Base-by-base conservation (phyloP, 2,329 filamentous ascomycete species). In the Xylaria sp. region DNA sequence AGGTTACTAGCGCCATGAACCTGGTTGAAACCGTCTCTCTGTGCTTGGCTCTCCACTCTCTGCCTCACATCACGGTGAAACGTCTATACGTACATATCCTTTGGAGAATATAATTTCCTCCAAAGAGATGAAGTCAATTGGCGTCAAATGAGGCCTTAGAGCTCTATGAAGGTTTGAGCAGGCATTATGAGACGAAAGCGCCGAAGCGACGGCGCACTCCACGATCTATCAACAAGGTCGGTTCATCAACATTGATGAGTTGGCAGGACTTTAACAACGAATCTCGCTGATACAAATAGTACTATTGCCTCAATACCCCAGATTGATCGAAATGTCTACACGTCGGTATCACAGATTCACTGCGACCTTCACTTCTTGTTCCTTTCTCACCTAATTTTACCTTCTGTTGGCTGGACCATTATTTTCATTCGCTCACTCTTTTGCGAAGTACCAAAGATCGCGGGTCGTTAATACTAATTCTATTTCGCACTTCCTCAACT, bases 41-140 rank as follows among this genome's bases (percentile, higher is more conserved):
- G 13, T 25, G 27, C 65, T 59, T 48, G 40, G 58, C 42, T 64
- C 47, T 53, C 65, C 60, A 63, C 65, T 23, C 58, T 47, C 53
- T 63, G 59, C 50, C 42, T 66, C 64, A 51, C 25, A 27, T 53
- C 64, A 27, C 13, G 44, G 37, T 63, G 60, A 59, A 63, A 67
- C 42, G 13, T 18, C 25, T 18, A 42, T 16, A n/a, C n/a, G n/a
- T n/a, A n/a, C n/a, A 5, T 63, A 25, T 50, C 13, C 32, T 23
- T 25, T 62, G 51, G 64, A 53, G 18, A 66, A 62, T 57, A 51
- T 5, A 16, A 62, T 62, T 57, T 62, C 50, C 59, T 66, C 51
- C 32, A 63, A 63, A 35, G 40, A 55, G 44, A 53, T 6, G 23
- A 16, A 3, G 42, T 51, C 40, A 23, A 51, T 27, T 25, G 12